Evolutionary conservation across 2,329 filamentous ascomycete genomes (phyloP), one percentile per base, ranked within the genome.

Genomic region (Cladophialophora exuberans): DNA sequence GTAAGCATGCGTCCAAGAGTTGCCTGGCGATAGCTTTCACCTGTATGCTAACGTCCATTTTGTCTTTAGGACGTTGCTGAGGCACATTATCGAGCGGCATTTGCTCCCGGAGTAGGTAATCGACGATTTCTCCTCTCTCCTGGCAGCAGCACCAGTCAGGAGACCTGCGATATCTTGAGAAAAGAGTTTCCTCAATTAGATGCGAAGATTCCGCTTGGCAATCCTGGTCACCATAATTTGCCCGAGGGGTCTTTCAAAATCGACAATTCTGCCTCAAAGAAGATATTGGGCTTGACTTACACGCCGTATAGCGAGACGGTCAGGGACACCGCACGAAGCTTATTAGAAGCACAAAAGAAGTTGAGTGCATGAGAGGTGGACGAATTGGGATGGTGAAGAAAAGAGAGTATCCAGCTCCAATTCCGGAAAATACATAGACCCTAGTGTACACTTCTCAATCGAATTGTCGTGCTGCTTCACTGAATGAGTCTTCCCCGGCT

Each of bases 181-280:
- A 43, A 44, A 9, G 33, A 39, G 6, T 47, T 53, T 39, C 48
- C 47, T 26, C 22, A 57, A 46, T 57, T 74, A 22, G 69, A 68
- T 30, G 66, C 69, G 4, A 73, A 70, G 49, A 55, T 77, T 43
- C 75, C 75, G 9, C 39, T 38, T 4, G 39, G 48, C 1, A 18
- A 44, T 13, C 48, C 48, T 6, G 39, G 48, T 6, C 4, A 26
- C 26, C 39, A 52, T 20, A 13, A 17, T 7, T 26, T 44, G 20
- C 46, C 46, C 39, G 46, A 23, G 10, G 46, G 46, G 7, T 49
- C 10, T 15, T 49, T 49, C 33, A 49, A 49, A 25, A 31, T 39
- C 15, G 46, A 49, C 33, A 52, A 44, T 20, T 33, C 28, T 11
- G 22, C 30, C 5, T 52, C 49, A 11, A 33, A n/a, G n/a, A 23